A percentile compares a stretch with the other conserved stretches of the same genome.
phyloP scores from a whole-genome alignment of 305 asterid genomes.

The Fraxinus floribunda region DNA sequence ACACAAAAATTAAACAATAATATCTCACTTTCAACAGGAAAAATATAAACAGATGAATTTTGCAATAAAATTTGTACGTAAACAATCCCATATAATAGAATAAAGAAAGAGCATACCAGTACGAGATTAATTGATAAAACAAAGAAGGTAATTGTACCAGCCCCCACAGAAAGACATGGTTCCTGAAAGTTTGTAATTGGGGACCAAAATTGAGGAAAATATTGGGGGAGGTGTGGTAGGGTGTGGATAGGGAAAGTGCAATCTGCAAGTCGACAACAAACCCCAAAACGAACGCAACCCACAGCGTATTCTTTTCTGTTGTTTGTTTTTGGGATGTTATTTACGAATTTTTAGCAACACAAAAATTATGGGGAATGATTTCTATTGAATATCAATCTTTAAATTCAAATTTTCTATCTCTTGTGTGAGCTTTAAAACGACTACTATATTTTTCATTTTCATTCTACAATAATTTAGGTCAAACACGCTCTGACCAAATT shows the following conservation, averaged over 20 bases:
- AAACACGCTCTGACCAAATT: no score
- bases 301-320: slow-evolving; percentile 14
- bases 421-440: no score
- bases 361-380: not conserved
- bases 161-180: slow-evolving; percentile 5
- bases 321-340: not conserved
- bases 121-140: not conserved
- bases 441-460: no score
- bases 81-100: not conserved
- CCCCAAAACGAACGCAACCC: slow-evolving; percentile 14
- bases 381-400: no score
- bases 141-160: slow-evolving; percentile 17
- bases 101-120: slow-evolving; percentile 15
- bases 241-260: slow-evolving; percentile 1
- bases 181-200: not conserved
- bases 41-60: not conserved
- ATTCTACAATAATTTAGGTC: no score
- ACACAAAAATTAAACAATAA: slow-evolving; percentile 6
- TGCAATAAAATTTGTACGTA: not conserved
- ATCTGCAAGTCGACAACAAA: slow-evolving; percentile 27
- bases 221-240: not conserved
- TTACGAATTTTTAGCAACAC: not conserved
- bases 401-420: no score
- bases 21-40: not conserved
- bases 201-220: not conserved